phyloP scores from a whole-genome alignment of 371 early-diverging fungal species.

The Batrachochytrium dendrobatidis region DNA sequence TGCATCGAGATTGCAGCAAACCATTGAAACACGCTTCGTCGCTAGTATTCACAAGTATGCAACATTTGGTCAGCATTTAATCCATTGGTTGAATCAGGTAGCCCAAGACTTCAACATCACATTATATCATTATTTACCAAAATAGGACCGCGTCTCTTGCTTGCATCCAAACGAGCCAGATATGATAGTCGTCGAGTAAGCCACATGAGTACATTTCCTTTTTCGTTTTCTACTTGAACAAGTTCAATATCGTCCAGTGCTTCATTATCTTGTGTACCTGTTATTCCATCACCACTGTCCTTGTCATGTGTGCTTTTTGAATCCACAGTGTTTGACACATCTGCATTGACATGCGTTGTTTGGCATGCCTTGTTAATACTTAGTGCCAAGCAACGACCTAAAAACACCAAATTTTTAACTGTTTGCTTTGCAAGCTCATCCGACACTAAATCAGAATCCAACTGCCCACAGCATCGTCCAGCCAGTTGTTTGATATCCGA shows the following conservation, averaged over 20 bases:
- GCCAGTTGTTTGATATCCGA: conserved; percentile 49
- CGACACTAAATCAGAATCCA: conserved; percentile 51
- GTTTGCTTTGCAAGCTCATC: conserved; percentile 78
- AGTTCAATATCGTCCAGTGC: conserved; percentile 27
- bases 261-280: conserved; percentile 24
- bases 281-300: too few relatives aligned
- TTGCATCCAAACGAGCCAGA: conserved; percentile 53
- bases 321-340: too few relatives aligned
- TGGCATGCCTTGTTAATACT: not conserved
- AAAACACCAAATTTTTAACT: conserved; percentile 88
- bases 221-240: not conserved
- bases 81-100: too few relatives aligned
- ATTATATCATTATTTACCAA: conserved; percentile 29
- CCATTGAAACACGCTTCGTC: conserved; percentile 75
- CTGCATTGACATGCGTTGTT: not conserved
- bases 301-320: too few relatives aligned
- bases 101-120: not conserved
- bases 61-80: conserved; percentile 5
- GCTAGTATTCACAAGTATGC: conserved; percentile 35
- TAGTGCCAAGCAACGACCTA: conserved; percentile 31
- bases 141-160: conserved; percentile 43
- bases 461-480: conserved; percentile 57
- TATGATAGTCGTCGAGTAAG: conserved; percentile 59
- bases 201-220: conserved; percentile 48
- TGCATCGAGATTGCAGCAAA: conserved; percentile 79